These are phyloP conservation scores for Coniochaeta ligniaria DNA, from an alignment of 2,329 filamentous ascomycete genomes.

Conservation along the genomic window DNA sequence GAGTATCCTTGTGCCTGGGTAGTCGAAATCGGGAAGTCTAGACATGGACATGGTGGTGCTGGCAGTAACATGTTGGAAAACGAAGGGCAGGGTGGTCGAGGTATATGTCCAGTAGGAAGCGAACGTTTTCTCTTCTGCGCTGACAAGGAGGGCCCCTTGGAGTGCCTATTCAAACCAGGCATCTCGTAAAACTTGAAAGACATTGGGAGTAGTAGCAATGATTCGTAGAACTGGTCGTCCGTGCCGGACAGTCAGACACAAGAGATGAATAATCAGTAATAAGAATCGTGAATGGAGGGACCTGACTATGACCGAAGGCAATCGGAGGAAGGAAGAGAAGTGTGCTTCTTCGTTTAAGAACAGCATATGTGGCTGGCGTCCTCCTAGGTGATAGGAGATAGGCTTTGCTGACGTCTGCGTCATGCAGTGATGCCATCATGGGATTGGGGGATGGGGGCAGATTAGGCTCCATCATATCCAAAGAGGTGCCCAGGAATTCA, in stretches of 20 bases:
- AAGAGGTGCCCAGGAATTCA: neutral
- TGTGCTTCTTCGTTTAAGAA: neutral
- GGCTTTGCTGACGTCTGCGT: neutral
- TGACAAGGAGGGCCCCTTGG: neutral
- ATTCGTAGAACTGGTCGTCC: too few relatives aligned
- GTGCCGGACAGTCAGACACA: neutral
- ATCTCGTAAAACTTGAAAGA: neutral
- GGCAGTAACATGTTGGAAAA: neutral
- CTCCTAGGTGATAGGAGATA: neutral
- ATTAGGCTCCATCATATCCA: neutral
- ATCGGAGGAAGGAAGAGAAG: neutral
- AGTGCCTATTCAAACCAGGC: neutral
- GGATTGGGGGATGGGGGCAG: neutral
- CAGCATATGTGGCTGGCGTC: neutral
- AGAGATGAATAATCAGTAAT: neutral
- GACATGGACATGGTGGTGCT: neutral
- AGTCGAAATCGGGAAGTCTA: neutral
- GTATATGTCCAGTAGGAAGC: neutral
- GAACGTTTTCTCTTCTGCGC: neutral
- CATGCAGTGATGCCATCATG: neutral
- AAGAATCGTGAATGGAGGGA: neutral
- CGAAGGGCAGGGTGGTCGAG: neutral
- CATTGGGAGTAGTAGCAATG: neutral
- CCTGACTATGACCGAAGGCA: neutral
- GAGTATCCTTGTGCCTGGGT: neutral